Percentiles rank a stretch among this genome's conserved stretches.
Conservation (phyloP, 768 basidiomycete species). For the Psilocybe cyanescens region DNA sequence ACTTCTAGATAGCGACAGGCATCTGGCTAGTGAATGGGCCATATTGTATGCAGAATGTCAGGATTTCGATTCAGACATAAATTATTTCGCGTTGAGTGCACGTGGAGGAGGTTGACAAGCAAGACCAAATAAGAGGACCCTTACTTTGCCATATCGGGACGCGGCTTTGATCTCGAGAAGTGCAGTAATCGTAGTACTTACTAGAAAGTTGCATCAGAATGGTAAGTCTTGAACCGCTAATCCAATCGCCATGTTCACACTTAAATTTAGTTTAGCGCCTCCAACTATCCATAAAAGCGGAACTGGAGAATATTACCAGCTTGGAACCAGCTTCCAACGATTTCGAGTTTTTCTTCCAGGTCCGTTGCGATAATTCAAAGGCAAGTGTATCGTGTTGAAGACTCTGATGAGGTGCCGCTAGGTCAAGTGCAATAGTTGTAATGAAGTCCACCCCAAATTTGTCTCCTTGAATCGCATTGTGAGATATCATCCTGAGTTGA, state of each 20-base stretch:
- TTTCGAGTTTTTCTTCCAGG: slow-evolving; percentile 85
- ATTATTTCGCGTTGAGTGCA: slow-evolving; percentile 10
- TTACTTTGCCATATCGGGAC: slow-evolving; percentile 1
- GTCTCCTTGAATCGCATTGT: slow-evolving; percentile 77
- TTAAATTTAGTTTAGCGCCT: slow-evolving; percentile 46
- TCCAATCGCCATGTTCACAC: slow-evolving; percentile 5
- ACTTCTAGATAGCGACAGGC: slow-evolving; percentile 16
- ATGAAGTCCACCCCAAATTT: slow-evolving; percentile 74
- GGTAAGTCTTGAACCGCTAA: slow-evolving; percentile 38
- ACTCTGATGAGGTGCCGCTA: slow-evolving; percentile 14
- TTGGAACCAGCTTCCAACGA: slow-evolving; percentile 65
- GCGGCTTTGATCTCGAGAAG: too few relatives aligned
- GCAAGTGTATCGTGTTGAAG: slow-evolving; percentile 1
- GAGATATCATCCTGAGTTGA: slow-evolving; percentile 15
- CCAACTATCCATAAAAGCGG: slow-evolving; percentile 73
- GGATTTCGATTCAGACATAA: not conserved
- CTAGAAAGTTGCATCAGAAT: slow-evolving; percentile 41
- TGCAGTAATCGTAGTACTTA: too few relatives aligned
- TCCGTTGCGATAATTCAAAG: slow-evolving; percentile 27
- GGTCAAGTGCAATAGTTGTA: slow-evolving; percentile 83
- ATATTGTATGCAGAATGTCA: slow-evolving; percentile 6
- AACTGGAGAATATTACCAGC: slow-evolving; percentile 78
- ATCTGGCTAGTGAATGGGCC: slow-evolving; percentile 19
- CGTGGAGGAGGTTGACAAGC: slow-evolving; percentile 6
- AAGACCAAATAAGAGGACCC: slow-evolving; percentile 19